Evolutionary conservation across 2,329 filamentous ascomycete species (phyloP), one percentile per base, ranked within the genome.

Genomic region (Xylariaceae sp.): DNA sequence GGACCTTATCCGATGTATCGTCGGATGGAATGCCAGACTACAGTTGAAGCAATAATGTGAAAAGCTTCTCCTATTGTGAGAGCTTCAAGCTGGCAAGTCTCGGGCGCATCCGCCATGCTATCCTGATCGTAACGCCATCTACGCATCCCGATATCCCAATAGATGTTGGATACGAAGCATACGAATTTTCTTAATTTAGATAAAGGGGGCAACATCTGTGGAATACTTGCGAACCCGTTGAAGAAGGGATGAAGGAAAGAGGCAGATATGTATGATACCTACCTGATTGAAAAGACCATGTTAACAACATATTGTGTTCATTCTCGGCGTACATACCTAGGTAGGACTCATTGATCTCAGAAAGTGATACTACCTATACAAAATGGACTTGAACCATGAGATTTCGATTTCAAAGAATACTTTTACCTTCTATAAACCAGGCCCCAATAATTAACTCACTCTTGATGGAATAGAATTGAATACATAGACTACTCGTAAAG

Each of bases 1-100:
- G 93, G 92, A 97, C 76, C 75, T 97, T 57, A 84, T 95, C 42
- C 83, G 87, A 64, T 89, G 90, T 74, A 88, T 97, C 68, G 87
- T 97, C 5, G 92, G 90, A 5, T 92, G 96, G 90, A 99, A 99
- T 72, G 84, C 88, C 23, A 88, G 79, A 63, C 69, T 87, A 62
- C 80, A 85, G 69, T 67, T 81, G 56, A 78, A 76, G 67, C 68
- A 73, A 58, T 77, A 75, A 52, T 34, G 48, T 44, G 50, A n/a
- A 13, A 1, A 47, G 10, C 9, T 45, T 3, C 8, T 42, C 10
- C 4, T 53, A n/a, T n/a, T 42, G 15, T 49, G 15, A 17, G 11
- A 17, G 17, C 35, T 52, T 30, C 3, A 42, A 23, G 17, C 48
- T 34, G 17, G 34, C 37, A 35, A 51, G n/a, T 42, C 15, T 49